phyloP scores from a whole-genome alignment of 192 early-diverging fungal species.

The Coemansia sp. region DNA sequence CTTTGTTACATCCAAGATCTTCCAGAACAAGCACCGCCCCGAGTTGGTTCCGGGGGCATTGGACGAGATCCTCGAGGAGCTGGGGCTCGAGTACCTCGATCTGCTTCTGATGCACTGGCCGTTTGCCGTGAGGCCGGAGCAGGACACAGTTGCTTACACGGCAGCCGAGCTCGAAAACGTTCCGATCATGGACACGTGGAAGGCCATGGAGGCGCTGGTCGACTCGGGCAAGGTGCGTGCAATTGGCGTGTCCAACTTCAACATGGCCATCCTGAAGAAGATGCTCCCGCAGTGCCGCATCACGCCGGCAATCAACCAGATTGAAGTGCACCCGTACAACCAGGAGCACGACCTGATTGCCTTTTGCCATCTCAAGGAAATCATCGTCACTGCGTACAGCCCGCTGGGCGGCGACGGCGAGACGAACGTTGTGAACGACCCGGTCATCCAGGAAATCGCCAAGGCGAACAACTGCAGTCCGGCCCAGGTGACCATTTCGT shows the following conservation, averaged over 20 bases:
- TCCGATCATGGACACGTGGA: slow-evolving; percentile 69
- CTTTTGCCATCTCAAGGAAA: slow-evolving; percentile 62
- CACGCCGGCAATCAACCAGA: slow-evolving; percentile 77
- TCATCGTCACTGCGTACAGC: slow-evolving; percentile 75
- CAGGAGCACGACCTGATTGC: slow-evolving; percentile 62
- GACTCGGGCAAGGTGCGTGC: slow-evolving; percentile 62
- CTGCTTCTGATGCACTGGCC: slow-evolving; percentile 87
- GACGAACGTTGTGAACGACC: slow-evolving; percentile 36
- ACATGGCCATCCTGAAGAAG: slow-evolving; percentile 56
- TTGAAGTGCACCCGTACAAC: slow-evolving; percentile 75
- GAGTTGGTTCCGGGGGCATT: slow-evolving; percentile 58
- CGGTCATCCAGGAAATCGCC: slow-evolving; percentile 59
- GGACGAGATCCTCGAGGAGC: slow-evolving; percentile 59
- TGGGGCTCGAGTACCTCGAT: slow-evolving; percentile 72
- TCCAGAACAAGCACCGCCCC: slow-evolving; percentile 59
- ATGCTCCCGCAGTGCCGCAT: slow-evolving; percentile 61
- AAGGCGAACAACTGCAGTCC: slow-evolving; percentile 56
- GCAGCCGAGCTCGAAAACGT: slow-evolving; percentile 43
- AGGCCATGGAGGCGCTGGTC: slow-evolving; percentile 73
- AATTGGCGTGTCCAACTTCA: slow-evolving; percentile 86
- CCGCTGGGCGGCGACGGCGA: slow-evolving; percentile 64
- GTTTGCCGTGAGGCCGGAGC: slow-evolving; percentile 50
- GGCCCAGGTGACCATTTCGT: slow-evolving; percentile 72
- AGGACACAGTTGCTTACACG: slow-evolving; percentile 20
- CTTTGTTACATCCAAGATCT: slow-evolving; percentile 77